Percentiles rank a stretch among this genome's conserved stretches.
Evolutionary conservation across 768 basidiomycete genomes (phyloP).

Genomic region (Podaxis rugospora): DNA sequence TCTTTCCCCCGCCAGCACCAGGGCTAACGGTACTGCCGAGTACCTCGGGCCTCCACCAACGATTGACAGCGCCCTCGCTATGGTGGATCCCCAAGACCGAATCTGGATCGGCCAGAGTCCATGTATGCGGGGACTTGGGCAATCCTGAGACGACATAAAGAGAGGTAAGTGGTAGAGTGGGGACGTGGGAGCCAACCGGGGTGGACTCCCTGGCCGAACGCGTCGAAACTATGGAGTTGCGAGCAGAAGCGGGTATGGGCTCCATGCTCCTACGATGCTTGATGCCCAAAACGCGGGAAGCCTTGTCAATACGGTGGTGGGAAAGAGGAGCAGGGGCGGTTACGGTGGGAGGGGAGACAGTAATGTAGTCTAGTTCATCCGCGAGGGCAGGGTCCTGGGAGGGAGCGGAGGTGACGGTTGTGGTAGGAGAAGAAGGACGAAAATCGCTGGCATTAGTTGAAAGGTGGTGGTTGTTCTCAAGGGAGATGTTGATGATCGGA

Average conservation of each 20-base stretch:
- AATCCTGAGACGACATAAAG: conserved; percentile 87
- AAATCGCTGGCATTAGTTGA: conserved; percentile 6
- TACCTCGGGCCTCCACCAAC: conserved; percentile 91
- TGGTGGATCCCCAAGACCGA: conserved; percentile 79
- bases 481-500: conserved; percentile 52
- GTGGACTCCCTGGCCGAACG: conserved; percentile 58
- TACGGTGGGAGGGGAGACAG: conserved; percentile 29
- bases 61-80: conserved; percentile 76
- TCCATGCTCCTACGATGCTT: conserved; percentile 77
- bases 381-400: conserved; percentile 45
- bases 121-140: conserved; percentile 84
- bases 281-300: conserved; percentile 74
- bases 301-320: conserved; percentile 58
- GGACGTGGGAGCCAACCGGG: conserved; percentile 56
- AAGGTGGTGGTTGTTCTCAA: conserved; percentile 23
- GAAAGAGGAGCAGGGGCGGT: conserved; percentile 32
- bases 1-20: conserved; percentile 76
- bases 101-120: conserved; percentile 85
- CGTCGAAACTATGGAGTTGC: conserved; percentile 76
- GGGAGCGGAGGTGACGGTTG: conserved; percentile 21
- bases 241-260: conserved; percentile 73
- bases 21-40: conserved; percentile 85
- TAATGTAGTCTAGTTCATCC: conserved; percentile 75
- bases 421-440: conserved; percentile 20
- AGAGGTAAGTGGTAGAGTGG: conserved; percentile 73